phyloP scores from a whole-genome alignment of 2,329 filamentous ascomycete species.

The Ascochyta rabiei region DNA sequence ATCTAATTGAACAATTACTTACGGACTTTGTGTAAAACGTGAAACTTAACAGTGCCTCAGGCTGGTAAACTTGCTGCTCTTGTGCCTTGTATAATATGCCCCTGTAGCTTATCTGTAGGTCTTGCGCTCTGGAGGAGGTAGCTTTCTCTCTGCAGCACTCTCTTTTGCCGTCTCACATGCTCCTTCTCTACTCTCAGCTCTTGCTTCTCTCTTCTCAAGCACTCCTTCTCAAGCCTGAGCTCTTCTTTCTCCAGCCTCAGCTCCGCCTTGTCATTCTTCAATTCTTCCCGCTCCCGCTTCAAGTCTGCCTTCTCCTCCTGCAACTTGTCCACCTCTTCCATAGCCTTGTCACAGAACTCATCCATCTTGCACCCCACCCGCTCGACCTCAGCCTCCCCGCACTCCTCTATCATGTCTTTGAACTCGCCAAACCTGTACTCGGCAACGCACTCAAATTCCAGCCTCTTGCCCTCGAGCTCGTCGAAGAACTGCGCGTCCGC shows the following conservation, averaged over 20 bases:
- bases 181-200: not conserved
- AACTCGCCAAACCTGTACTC: not conserved
- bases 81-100: not conserved
- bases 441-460: not conserved
- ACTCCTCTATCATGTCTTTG: not conserved
- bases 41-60: no score
- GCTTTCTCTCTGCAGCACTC: not conserved
- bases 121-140: not conserved
- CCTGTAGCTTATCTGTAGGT: no score
- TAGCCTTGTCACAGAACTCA: not conserved
- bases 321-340: not conserved
- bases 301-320: not conserved
- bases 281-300: not conserved
- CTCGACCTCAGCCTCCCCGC: not conserved
- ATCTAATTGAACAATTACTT: no score
- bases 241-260: not conserved
- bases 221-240: not conserved
- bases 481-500: conserved; percentile 16
- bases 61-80: not conserved
- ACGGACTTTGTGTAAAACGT: no score
- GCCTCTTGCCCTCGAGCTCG: not conserved
- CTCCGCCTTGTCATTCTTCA: not conserved
- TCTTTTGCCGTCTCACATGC: not conserved
- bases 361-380: not conserved
- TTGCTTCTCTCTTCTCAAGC: not conserved